Evolutionary conservation across 1,284 basidiomycete genomes (phyloP).

Genomic region (Ceratobasidium sp.): DNA sequence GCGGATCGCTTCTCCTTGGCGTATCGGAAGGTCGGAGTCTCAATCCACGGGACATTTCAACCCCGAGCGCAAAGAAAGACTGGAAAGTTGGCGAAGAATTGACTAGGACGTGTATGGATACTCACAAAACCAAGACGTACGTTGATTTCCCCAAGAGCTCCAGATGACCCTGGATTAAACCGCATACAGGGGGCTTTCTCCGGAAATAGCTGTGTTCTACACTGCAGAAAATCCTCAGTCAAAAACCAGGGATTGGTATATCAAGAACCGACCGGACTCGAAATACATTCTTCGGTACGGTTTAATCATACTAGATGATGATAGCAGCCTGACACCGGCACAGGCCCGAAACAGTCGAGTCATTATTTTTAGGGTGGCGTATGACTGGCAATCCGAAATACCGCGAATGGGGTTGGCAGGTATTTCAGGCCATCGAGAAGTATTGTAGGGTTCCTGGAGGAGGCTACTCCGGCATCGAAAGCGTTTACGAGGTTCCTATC

Average conservation of each 20-base stretch:
- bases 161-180: slow-evolving; percentile 6
- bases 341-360: slow-evolving; percentile 95
- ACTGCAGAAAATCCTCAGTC: slow-evolving; percentile 62
- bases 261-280: slow-evolving; percentile 81
- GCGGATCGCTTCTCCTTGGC: slow-evolving; percentile 90
- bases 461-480: slow-evolving; percentile 85
- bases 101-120: slow-evolving; percentile 87
- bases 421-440: slow-evolving; percentile 90
- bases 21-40: slow-evolving; percentile 71
- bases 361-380: slow-evolving; percentile 84
- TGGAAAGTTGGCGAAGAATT: slow-evolving; percentile 85
- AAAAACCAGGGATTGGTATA: slow-evolving; percentile 80
- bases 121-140: slow-evolving; percentile 86
- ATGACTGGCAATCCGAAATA: slow-evolving; percentile 86
- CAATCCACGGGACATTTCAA: slow-evolving; percentile 45
- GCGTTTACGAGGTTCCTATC: slow-evolving; percentile 80
- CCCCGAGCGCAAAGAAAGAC: slow-evolving; percentile 72
- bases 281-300: slow-evolving; percentile 87
- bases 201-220: slow-evolving; percentile 84
- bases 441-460: slow-evolving; percentile 79
- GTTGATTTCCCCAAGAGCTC: slow-evolving; percentile 51
- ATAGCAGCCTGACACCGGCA: background rate
- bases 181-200: slow-evolving; percentile 72
- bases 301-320: background rate
- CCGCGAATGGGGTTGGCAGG: slow-evolving; percentile 86